Conservation (phyloP, 306 rosid species). For the Pyrus pyrifolia region DNA sequence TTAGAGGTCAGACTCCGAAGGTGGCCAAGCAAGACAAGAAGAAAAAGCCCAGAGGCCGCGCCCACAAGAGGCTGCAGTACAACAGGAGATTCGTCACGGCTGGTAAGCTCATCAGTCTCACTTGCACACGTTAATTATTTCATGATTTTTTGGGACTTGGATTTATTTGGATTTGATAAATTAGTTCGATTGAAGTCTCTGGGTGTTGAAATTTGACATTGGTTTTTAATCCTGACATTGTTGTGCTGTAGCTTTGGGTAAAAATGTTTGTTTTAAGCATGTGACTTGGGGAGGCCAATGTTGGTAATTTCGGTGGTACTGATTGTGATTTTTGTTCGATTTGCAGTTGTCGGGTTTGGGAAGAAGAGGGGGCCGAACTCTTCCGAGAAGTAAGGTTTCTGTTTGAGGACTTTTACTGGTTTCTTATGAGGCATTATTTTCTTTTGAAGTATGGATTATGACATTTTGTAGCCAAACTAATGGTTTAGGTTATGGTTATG, state of each 20-base stretch:
- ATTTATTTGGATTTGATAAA: neutral
- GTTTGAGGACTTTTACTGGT: neutral
- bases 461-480: neutral
- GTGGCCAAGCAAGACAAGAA: constrained; percentile 66
- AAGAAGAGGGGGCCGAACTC: constrained; percentile 64
- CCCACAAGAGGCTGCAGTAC: constrained; percentile 64
- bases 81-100: constrained; percentile 63
- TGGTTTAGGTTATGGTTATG: neutral
- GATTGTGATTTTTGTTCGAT: neutral
- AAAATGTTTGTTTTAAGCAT: neutral
- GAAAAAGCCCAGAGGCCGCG: constrained; percentile 59
- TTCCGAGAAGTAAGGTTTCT: constrained; percentile 38
- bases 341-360: constrained; percentile 48
- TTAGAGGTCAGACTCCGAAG: constrained; percentile 64
- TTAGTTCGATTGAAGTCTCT: neutral
- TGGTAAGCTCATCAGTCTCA: constrained; percentile 12
- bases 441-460: too few relatives aligned
- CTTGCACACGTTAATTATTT: neutral
- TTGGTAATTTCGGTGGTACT: neutral
- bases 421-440: constrained; percentile 1
- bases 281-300: neutral
- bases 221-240: neutral
- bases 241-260: neutral
- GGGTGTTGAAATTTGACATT: neutral
- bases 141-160: neutral